Evolutionary conservation across 192 early-diverging fungal species (phyloP).

Genomic region (Coemansia sp.): DNA sequence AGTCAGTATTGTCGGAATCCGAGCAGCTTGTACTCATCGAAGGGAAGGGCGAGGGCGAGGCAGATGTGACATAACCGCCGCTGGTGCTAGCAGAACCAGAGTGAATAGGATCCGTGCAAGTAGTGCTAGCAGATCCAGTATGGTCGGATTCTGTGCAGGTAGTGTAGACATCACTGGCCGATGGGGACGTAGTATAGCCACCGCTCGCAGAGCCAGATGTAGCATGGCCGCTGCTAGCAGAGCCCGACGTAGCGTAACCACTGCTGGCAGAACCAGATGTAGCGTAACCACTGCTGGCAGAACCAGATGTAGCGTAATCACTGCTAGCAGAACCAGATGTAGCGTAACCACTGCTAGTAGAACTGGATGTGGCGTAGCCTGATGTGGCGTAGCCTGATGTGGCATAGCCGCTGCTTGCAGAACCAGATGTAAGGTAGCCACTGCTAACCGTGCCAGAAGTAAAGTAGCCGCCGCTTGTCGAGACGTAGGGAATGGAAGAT

Average conservation of each 20-base stretch:
- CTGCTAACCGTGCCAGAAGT: not conserved
- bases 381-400: conserved; percentile 1
- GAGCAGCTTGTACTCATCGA: not conserved
- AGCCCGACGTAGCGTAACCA: not conserved
- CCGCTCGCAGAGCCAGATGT: not conserved
- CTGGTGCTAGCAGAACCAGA: not conserved
- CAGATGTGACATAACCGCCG: not conserved
- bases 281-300: not conserved
- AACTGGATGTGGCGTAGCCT: not conserved
- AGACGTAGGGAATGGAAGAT: not conserved
- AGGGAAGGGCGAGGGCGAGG: not conserved
- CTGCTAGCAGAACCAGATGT: not conserved
- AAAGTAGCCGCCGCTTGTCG: not conserved
- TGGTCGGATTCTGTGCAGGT: not conserved
- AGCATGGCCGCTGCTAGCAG: not conserved
- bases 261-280: not conserved
- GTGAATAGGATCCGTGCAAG: not conserved
- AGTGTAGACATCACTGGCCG: not conserved
- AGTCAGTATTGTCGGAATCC: not conserved
- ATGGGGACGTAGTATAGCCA: not conserved
- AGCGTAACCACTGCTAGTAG: not conserved
- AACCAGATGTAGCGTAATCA: not conserved
- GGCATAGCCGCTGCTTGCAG: not conserved
- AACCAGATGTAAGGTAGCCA: not conserved
- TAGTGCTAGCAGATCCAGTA: not conserved